Evolutionary conservation across 2,329 filamentous ascomycete genomes (phyloP).

Genomic region (Penicillium sp.): DNA sequence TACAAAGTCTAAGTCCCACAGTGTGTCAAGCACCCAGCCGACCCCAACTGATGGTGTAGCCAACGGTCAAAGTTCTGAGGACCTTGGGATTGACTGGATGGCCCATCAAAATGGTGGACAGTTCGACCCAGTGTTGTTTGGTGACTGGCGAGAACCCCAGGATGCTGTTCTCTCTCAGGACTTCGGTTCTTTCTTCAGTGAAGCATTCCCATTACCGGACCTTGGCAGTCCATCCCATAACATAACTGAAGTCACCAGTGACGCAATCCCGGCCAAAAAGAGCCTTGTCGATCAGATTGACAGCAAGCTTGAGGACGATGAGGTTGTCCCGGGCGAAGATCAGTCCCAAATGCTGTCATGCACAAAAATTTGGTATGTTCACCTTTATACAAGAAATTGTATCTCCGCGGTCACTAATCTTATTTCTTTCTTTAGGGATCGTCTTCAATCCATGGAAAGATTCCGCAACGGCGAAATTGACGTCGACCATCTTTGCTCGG

Average conservation of each 20-base stretch:
- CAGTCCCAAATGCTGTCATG: constrained; percentile 71
- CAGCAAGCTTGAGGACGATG: constrained; percentile 62
- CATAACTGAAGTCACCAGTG: constrained; percentile 36
- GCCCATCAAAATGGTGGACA: constrained; percentile 77
- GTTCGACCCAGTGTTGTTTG: constrained; percentile 90
- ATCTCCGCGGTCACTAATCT: constrained; percentile 42
- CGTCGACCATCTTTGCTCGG: constrained; percentile 85
- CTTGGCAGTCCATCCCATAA: constrained; percentile 78
- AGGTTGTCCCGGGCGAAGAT: constrained; percentile 63
- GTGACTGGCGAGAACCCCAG: constrained; percentile 87
- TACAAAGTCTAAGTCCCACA: constrained; percentile 27
- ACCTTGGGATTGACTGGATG: constrained; percentile 61
- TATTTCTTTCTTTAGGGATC: constrained; percentile 66
- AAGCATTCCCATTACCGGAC: constrained; percentile 74
- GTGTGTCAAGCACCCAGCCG: constrained; percentile 30
- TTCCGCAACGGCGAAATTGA: constrained; percentile 91
- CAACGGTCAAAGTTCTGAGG: constrained; percentile 10
- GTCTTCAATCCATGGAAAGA: constrained; percentile 79
- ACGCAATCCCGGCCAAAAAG: constrained; percentile 52
- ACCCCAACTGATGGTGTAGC: constrained; percentile 5
- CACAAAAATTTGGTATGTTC: constrained; percentile 85
- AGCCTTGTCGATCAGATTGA: constrained; percentile 78
- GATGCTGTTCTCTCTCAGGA: constrained; percentile 71
- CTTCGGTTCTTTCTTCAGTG: constrained; percentile 71
- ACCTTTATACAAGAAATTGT: not conserved